phyloP scores from a whole-genome alignment of 1,139 yeast genomes.

The Diutina catenulata region DNA sequence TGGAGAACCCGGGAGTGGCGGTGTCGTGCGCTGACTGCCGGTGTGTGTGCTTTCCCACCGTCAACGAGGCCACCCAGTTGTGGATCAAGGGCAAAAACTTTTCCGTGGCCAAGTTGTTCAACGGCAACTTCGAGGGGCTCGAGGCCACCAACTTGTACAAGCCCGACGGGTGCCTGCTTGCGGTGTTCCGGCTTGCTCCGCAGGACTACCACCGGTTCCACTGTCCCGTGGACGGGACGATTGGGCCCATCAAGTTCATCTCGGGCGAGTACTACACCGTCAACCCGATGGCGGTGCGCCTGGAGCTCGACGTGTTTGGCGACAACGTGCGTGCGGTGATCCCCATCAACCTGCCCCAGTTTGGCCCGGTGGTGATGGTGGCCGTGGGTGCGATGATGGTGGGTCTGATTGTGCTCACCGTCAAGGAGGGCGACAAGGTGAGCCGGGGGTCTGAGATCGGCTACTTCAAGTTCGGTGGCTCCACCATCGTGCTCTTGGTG shows the following conservation, averaged over 20 bases:
- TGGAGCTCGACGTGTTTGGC: slow-evolving; percentile 83
- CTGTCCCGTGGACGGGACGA: slow-evolving; percentile 65
- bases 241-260: slow-evolving; percentile 56
- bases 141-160: slow-evolving; percentile 30
- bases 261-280: slow-evolving; percentile 93
- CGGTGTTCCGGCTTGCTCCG: slow-evolving; percentile 84
- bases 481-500: slow-evolving; percentile 59
- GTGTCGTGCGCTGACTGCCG: slow-evolving; percentile 88
- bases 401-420: slow-evolving; percentile 73
- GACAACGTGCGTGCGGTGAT: slow-evolving; percentile 75
- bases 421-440: slow-evolving; percentile 46
- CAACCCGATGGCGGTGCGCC: slow-evolving; percentile 92
- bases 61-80: slow-evolving; percentile 54
- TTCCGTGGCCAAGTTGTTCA: slow-evolving; percentile 52
- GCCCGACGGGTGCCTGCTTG: slow-evolving; percentile 44
- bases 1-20: slow-evolving; percentile 35
- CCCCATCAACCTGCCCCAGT: slow-evolving; percentile 60
- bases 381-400: slow-evolving; percentile 99
- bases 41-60: slow-evolving; percentile 55
- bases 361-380: slow-evolving; percentile 68
- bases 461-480: slow-evolving; percentile 92
- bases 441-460: slow-evolving; percentile 78
- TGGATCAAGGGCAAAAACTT: slow-evolving; percentile 91
- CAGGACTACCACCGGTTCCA: slow-evolving; percentile 96
- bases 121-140: slow-evolving; percentile 39